Base-by-base conservation (phyloP, 2,329 filamentous ascomycete species). In the Aspergillus carbonarius region DNA sequence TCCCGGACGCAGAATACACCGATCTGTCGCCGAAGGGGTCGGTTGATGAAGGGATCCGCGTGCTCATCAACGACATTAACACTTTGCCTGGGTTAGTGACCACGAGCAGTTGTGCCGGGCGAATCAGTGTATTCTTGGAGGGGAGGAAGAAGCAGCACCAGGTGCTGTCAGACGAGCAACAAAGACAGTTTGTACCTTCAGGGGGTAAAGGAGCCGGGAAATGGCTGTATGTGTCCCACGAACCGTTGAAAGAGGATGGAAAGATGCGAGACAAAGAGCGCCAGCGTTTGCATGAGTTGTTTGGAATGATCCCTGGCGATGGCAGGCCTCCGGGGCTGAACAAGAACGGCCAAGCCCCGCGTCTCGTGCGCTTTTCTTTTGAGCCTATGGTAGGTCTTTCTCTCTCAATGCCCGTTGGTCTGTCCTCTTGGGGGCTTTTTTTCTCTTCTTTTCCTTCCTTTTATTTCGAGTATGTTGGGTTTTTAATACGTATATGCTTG, bases 161-260 rank as follows among this genome's bases (percentile, higher is more conserved):
- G 54, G 56, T 60, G 27, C 27, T 48, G 15, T 39, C 42, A 47
- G 55, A 58, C 12, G 63, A 60, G 53, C 57, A 62, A 60, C 48
- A 62, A 46, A 68, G 60, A 58, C 69, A 75, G 56, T 78, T 76
- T 61, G 88, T 87, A 8, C 85, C 86, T 3, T 83, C 88, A 1
- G 92, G 92, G 0, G 93, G 92, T 1, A 97, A 97, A 73, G 93
- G 93, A 9, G 90, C 88, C 7, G 90, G 93, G 9, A 82, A 81
- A 57, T 98, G 93, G 93, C 76, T 97, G 27, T 96, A 88, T 76
- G 90, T 96, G 54, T 93, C 91, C 54, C 93, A 98, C 77, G 87
- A 91, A 65, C 85, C 90, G 1, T 77, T 93, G 35, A 64, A 72
- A 35, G 40, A 72, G 47, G 44, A 66, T 48, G 57, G 54, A 32